Percentiles rank a stretch among this genome's conserved stretches.
Conservation (phyloP, 1,284 basidiomycete species). For the Pyrrhoderma lamaoense region DNA sequence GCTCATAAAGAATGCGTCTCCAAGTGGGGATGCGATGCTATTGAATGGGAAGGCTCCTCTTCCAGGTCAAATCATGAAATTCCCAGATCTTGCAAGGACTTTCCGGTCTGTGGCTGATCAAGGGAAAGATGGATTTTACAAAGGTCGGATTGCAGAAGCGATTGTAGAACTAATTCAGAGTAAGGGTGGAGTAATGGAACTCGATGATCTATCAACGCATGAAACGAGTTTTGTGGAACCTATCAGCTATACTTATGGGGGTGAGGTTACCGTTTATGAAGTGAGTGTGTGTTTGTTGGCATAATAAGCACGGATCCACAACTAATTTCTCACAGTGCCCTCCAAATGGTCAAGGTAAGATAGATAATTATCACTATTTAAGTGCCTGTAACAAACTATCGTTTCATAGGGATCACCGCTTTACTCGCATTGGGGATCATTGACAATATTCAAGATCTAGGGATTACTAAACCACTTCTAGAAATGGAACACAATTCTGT, state of each 20-base stretch:
- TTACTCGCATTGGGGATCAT: conserved; percentile 89
- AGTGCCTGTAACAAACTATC: not conserved
- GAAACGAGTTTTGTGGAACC: conserved; percentile 77
- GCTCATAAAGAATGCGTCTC: conserved; percentile 75
- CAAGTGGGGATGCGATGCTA: conserved; percentile 80
- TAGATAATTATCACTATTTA: not conserved
- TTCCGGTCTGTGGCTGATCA: conserved; percentile 74
- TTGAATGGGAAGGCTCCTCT: conserved; percentile 73
- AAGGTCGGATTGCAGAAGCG: conserved; percentile 80
- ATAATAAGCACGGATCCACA: no score
- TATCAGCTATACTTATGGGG: conserved; percentile 82
- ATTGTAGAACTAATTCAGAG: conserved; percentile 82
- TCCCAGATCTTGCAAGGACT: conserved; percentile 77
- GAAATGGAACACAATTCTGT: conserved; percentile 84
- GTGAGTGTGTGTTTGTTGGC: conserved; percentile 39
- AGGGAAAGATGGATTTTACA: conserved; percentile 90
- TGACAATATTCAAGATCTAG: conserved; percentile 75
- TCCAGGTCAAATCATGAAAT: conserved; percentile 69
- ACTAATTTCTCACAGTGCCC: conserved; percentile 56
- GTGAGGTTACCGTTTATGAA: conserved; percentile 80
- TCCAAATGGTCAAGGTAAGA: conserved; percentile 83
- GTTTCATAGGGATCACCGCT: conserved; percentile 66
- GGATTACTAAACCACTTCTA: conserved; percentile 60
- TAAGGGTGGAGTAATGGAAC: conserved; percentile 84
- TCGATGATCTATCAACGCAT: conserved; percentile 82